phyloP scores from a whole-genome alignment of 768 basidiomycete species.

The Gymnopilus dilepis region DNA sequence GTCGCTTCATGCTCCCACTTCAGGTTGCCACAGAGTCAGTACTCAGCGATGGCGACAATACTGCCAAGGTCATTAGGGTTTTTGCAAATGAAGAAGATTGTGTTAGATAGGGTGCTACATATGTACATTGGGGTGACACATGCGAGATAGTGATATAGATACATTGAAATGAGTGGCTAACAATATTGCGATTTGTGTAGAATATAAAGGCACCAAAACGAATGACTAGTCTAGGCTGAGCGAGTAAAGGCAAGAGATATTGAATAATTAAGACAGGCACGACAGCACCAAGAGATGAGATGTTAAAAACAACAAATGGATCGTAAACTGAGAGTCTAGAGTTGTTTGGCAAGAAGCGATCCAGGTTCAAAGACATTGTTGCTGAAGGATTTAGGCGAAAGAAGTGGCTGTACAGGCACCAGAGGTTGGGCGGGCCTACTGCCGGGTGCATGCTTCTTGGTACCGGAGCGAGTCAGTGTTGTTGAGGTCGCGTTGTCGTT shows the following conservation, averaged over 20 bases:
- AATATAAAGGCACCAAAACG: neutral
- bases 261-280: neutral
- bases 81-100: too few relatives aligned
- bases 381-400: constrained; percentile 31
- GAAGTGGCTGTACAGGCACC: constrained; percentile 46
- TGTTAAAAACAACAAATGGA: constrained; percentile 20
- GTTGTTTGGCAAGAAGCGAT: constrained; percentile 66
- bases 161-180: constrained; percentile 10
- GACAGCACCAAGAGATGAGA: constrained; percentile 7
- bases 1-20: too few relatives aligned
- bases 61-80: too few relatives aligned
- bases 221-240: constrained; percentile 12
- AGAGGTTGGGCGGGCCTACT: constrained; percentile 43
- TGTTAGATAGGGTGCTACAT: constrained; percentile 2
- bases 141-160: constrained; percentile 13
- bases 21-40: neutral
- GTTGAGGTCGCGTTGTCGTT: constrained; percentile 30
- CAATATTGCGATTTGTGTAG: constrained; percentile 4
- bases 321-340: constrained; percentile 24
- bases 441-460: constrained; percentile 36
- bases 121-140: constrained; percentile 7
- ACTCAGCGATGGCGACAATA: too few relatives aligned
- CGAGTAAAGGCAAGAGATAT: neutral
- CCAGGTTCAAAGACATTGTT: constrained; percentile 73
- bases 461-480: constrained; percentile 44